These are phyloP conservation scores for Paramecium caudatum DNA, from an alignment of 73 alveolate genomes.

Conservation along the genomic window DNA sequence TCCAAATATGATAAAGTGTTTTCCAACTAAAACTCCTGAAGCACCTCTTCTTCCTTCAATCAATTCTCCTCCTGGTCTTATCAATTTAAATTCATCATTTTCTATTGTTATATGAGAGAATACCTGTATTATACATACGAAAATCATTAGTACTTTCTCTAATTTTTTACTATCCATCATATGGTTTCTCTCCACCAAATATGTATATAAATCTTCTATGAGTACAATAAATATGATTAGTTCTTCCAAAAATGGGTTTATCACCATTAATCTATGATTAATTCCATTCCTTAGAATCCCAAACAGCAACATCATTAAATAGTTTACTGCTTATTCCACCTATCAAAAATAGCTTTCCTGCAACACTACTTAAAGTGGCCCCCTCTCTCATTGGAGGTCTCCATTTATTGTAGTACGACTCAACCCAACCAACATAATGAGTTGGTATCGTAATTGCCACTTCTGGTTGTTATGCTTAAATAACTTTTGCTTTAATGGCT, in stretches of 20 bases:
- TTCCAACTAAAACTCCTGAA: slow-evolving; percentile 16
- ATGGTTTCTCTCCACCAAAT: slow-evolving; percentile 72
- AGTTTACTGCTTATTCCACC: slow-evolving; percentile 49
- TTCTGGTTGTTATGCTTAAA: slow-evolving; percentile 6
- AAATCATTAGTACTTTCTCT: slow-evolving; percentile 61
- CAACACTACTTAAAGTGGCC: not conserved
- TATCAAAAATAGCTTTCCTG: not conserved
- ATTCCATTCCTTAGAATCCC: slow-evolving; percentile 39
- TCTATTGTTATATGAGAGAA: not conserved
- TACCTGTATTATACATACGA: slow-evolving; percentile 45
- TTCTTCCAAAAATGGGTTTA: slow-evolving; percentile 49
- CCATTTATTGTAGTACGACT: slow-evolving; percentile 9
- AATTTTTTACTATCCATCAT: slow-evolving; percentile 61
- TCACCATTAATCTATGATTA: slow-evolving; percentile 2
- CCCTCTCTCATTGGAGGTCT: slow-evolving; percentile 61
- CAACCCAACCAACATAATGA: slow-evolving; percentile 25
- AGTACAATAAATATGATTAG: slow-evolving; percentile 8
- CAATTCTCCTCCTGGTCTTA: slow-evolving; percentile 44
- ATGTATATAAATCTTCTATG: slow-evolving; percentile 18
- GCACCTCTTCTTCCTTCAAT: slow-evolving; percentile 70
- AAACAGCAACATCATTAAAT: slow-evolving; percentile 15
- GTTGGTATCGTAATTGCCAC: slow-evolving; percentile 29
- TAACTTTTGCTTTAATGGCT: slow-evolving; percentile 20
- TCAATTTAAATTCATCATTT: slow-evolving; percentile 37
- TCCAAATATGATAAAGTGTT: slow-evolving; percentile 21